phyloP scores from a whole-genome alignment of 805 yeast species.

The Sugiyamaella lignohabitans region DNA sequence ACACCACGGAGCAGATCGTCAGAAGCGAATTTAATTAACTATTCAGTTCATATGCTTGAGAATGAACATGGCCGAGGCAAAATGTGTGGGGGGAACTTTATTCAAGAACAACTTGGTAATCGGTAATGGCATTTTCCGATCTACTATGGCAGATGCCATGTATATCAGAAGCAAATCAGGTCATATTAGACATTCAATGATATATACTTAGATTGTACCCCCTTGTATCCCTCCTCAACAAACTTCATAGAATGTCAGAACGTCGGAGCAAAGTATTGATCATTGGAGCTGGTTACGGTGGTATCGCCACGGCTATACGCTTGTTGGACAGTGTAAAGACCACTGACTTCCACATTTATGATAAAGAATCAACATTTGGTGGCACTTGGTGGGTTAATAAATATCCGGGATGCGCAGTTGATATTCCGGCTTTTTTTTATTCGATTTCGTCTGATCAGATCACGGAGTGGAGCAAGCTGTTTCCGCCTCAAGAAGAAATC shows the following conservation, averaged over 20 bases:
- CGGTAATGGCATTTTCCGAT: too few relatives aligned
- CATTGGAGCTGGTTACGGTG: constrained; percentile 15
- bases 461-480: constrained; percentile 24
- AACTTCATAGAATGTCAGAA: not conserved
- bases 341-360: constrained; percentile 22
- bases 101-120: too few relatives aligned
- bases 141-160: too few relatives aligned
- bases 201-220: too few relatives aligned
- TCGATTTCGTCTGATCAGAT: constrained; percentile 27
- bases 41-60: too few relatives aligned
- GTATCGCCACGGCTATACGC: constrained; percentile 10
- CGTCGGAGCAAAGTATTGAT: constrained; percentile 1
- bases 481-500: constrained; percentile 25
- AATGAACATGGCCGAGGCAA: too few relatives aligned
- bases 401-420: constrained; percentile 25
- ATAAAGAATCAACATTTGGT: constrained; percentile 25
- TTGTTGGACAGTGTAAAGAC: constrained; percentile 10
- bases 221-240: too few relatives aligned
- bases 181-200: too few relatives aligned
- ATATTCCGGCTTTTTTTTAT: constrained; percentile 27
- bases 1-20: too few relatives aligned
- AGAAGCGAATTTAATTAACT: too few relatives aligned
- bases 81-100: too few relatives aligned
- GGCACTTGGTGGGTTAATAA: constrained; percentile 24
- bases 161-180: too few relatives aligned